Percentiles rank a stretch among this genome's conserved stretches.
phyloP scores from a whole-genome alignment of 768 basidiomycete genomes.

The Termitomyces sp. region DNA sequence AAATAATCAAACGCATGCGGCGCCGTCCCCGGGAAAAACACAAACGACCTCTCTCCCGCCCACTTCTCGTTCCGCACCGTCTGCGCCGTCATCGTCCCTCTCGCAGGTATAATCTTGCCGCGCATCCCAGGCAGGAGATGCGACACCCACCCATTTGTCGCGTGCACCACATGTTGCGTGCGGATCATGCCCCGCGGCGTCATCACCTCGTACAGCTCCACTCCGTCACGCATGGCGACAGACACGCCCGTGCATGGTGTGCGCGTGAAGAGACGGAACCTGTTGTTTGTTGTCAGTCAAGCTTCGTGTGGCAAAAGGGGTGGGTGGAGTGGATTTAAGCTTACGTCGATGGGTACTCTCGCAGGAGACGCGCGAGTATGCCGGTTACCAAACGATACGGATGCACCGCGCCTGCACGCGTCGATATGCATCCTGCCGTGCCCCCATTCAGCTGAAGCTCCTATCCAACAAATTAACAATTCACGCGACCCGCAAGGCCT shows the following conservation, averaged over 20 bases:
- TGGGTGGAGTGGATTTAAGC: not conserved
- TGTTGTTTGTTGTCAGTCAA: conserved; percentile 17
- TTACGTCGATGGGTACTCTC: conserved; percentile 45
- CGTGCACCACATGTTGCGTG: conserved; percentile 68
- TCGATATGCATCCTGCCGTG: conserved; percentile 45
- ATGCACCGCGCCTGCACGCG: conserved; percentile 57
- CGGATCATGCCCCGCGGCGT: conserved; percentile 57
- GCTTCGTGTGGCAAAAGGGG: not conserved
- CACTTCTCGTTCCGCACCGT: conserved; percentile 13
- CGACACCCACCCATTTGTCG: conserved; percentile 80
- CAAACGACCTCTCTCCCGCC: conserved; percentile 48
- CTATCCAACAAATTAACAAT: conserved; percentile 24
- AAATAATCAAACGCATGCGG: conserved; percentile 59
- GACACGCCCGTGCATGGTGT: conserved; percentile 50
- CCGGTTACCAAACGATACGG: conserved; percentile 67
- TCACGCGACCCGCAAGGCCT: not conserved
- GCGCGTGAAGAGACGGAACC: conserved; percentile 53
- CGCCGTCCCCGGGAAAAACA: conserved; percentile 44
- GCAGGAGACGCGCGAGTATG: conserved; percentile 47
- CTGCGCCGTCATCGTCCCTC: conserved; percentile 64
- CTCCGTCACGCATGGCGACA: conserved; percentile 12
- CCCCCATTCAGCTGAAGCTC: conserved; percentile 40
- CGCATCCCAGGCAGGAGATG: conserved; percentile 64
- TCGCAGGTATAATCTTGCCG: conserved; percentile 54
- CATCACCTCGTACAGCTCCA: conserved; percentile 42